Evolutionary conservation across 768 basidiomycete genomes (phyloP), one percentile per base, ranked within the genome.

Genomic region (Sarcodon aspratus): DNA sequence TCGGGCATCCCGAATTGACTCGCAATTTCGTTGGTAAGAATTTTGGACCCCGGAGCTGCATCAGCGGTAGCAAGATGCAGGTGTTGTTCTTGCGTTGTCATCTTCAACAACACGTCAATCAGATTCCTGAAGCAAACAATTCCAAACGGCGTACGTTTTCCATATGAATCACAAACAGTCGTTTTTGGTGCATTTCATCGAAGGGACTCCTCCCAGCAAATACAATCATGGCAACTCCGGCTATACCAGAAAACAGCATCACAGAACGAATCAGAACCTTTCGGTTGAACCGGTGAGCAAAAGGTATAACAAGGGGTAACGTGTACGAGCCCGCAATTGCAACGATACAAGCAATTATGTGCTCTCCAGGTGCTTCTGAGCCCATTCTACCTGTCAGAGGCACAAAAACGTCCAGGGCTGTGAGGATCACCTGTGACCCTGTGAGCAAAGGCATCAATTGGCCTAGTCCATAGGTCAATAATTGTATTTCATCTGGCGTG

Each of bases 51-150:
- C 6, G 88, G 86, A 1, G 89, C 85, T 5, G 80, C 76, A 58
- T 97, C 93, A 4, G 91, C 82, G 2, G 79, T 69, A 1, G 86
- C 89, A 38, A 97, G 63, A 58, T 96, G 91, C 13, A 94, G 65
- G 55, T 84, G 75, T 50, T 85, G 78, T 54, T 85, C 79, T 18
- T 72, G 63, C 5, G 80, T 80, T 5, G 82, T 83, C 43, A 89
- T 71, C 88, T 93, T 57, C 6, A 33, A 13, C 51, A 1, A 40
- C 6, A 15, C 13, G 47, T 31, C 13, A 11, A 18, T 55, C 38
- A 57, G 15, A 45, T 7, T 9, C 2, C 21, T 11, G 3, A 17
- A 33, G 15, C 18, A 13, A 37, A 40, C 17, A 32, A 34, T 9
- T 21, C 36, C 9, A 33, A 17, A 18, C 27, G n/a, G 63, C 81